Evolutionary conservation across 768 basidiomycete genomes (phyloP), one percentile per base, ranked within the genome.

Genomic region (Boletus tylopilopsis): DNA sequence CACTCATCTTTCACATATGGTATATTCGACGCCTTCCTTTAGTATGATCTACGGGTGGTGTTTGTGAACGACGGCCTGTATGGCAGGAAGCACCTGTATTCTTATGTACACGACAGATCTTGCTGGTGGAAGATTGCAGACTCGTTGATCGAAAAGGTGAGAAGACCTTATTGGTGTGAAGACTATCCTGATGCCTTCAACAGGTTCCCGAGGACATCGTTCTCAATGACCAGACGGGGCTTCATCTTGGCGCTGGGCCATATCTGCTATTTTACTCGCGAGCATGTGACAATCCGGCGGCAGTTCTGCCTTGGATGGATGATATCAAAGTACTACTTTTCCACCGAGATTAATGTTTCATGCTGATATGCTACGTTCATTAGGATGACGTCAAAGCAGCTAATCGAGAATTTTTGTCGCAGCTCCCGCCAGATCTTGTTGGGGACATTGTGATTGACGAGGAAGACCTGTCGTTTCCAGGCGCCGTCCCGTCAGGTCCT

Each of bases 41-140:
- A 91, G 88, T 93, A 91, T 59, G 87, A 90, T 54, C 78, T 93
- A 21, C 84, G 87, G 3, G 84, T 78, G 8, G 89, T 90, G 5
- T 73, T 91, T 33, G 73, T 89, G 39, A 86, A 90, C 56, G 87
- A 86, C 11, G 90, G 90, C 5, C 68, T 89, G 27, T 84, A 81
- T 35, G 90, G 90, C 9, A 73, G 90, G 39, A 87, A 78, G 48
- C 85, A 90, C 57, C 70, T 88, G 9, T 89, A 90, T 62, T 85
- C 86, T 6, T 93, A 90, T 54, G 80, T 89, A 12, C 78, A 83
- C 50, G 65, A 63, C 24, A 75, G 79, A 37, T 82, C 76, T 6
- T 68, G 64, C 4, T 93, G 90, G 90, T 92, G 87, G 87, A 91
- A 87, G 68, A 85, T 82, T 3, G 74, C 85, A 8, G 90, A 90